These are phyloP conservation scores for Helotiales sp. DNA, from an alignment of 2,329 filamentous ascomycete species.

Conservation along the genomic window DNA sequence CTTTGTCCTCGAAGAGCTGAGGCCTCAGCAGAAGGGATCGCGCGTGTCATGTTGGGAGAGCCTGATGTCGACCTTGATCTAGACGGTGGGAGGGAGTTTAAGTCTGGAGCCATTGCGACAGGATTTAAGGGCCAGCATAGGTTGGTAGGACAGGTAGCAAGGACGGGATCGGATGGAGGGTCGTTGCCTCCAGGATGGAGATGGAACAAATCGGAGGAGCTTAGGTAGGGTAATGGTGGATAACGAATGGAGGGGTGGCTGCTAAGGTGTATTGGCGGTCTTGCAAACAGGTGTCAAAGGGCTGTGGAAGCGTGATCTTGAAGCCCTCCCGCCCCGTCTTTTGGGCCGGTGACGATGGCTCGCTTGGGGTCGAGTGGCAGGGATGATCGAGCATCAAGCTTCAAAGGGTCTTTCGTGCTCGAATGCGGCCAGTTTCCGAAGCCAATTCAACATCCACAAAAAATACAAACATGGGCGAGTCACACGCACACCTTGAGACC, in stretches of 20 bases:
- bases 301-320: background rate
- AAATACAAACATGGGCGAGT: background rate
- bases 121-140: constrained; percentile 8
- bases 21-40: constrained; percentile 35
- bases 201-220: constrained; percentile 12
- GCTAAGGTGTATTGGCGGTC: background rate
- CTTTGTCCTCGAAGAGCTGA: constrained; percentile 44
- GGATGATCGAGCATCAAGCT: background rate
- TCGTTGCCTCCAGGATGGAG: background rate
- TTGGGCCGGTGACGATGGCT: background rate
- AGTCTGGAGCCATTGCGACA: constrained; percentile 45
- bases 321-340: no score
- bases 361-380: background rate
- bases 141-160: constrained; percentile 5
- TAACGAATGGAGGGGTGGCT: background rate
- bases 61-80: constrained; percentile 33
- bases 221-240: background rate
- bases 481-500: background rate
- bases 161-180: background rate
- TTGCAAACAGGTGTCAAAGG: background rate
- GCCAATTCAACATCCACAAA: background rate
- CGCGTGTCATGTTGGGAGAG: constrained; percentile 39
- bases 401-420: background rate
- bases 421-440: background rate
- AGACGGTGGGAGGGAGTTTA: constrained; percentile 59